phyloP scores from a whole-genome alignment of 1,139 yeast genomes.

The Saccharomyces hybrid region DNA sequence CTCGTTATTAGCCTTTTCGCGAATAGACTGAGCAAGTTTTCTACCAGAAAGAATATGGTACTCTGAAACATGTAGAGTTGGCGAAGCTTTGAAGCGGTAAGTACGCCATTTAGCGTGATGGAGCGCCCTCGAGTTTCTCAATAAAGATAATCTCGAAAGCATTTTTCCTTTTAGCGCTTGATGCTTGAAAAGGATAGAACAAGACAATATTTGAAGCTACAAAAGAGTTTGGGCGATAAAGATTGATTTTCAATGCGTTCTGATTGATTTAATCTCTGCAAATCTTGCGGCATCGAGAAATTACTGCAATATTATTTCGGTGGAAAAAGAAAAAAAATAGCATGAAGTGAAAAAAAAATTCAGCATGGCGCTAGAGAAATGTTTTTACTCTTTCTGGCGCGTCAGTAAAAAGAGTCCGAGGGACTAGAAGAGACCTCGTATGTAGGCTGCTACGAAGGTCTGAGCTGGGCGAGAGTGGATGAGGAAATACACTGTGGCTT shows the following conservation, averaged over 20 bases:
- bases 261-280: not conserved
- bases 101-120: not conserved
- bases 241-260: not conserved
- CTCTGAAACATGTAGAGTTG: slow-evolving; percentile 4
- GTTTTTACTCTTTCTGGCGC: not conserved
- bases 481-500: not conserved
- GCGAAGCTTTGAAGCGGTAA: not conserved
- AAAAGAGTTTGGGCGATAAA: not conserved
- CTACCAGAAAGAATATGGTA: slow-evolving; percentile 37
- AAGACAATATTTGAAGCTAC: not conserved
- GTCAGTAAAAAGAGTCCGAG: not conserved
- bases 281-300: not conserved
- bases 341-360: not conserved
- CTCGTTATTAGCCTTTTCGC: slow-evolving; percentile 38
- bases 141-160: slow-evolving; percentile 7
- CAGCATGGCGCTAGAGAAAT: not conserved
- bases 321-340: not conserved
- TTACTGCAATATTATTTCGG: not conserved
- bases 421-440: not conserved
- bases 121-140: not conserved
- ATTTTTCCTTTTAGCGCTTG: not conserved
- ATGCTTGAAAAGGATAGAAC: not conserved
- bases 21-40: slow-evolving; percentile 32
- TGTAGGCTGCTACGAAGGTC: not conserved
- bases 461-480: not conserved